Conservation (phyloP, 352 stramenopile species). For the Albugo laibachii region DNA sequence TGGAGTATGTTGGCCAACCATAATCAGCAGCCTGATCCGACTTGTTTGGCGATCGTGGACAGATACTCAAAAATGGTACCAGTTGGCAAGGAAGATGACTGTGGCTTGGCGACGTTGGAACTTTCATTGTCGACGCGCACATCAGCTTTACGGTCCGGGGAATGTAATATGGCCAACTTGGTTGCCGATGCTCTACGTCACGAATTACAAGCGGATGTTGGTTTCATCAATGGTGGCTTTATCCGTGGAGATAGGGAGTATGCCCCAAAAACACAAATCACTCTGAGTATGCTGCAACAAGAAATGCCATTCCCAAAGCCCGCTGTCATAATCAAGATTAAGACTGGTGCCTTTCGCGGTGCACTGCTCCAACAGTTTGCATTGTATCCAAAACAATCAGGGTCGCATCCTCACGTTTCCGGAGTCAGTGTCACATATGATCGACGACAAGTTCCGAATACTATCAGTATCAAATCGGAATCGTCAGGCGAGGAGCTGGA, state of each 20-base stretch:
- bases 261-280: constrained; percentile 38
- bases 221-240: constrained; percentile 79
- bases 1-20: constrained; percentile 74
- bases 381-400: constrained; percentile 54
- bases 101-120: constrained; percentile 28
- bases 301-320: constrained; percentile 75
- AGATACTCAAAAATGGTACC: constrained; percentile 47
- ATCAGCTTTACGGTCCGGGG: constrained; percentile 36
- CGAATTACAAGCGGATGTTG: constrained; percentile 39
- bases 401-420: constrained; percentile 67
- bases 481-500: constrained; percentile 26
- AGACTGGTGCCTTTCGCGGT: constrained; percentile 34
- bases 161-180: constrained; percentile 62
- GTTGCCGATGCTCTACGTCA: constrained; percentile 54
- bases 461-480: constrained; percentile 16
- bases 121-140: constrained; percentile 48
- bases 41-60: constrained; percentile 43
- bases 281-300: constrained; percentile 47
- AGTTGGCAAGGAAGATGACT: constrained; percentile 22
- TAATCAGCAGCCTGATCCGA: constrained; percentile 23
- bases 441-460: constrained; percentile 1
- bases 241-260: constrained; percentile 71
- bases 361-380: constrained; percentile 56
- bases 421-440: constrained; percentile 18
- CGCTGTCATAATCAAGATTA: constrained; percentile 44